phyloP scores from a whole-genome alignment of 192 early-diverging fungal species.

The Mycoemilia scoparia region DNA sequence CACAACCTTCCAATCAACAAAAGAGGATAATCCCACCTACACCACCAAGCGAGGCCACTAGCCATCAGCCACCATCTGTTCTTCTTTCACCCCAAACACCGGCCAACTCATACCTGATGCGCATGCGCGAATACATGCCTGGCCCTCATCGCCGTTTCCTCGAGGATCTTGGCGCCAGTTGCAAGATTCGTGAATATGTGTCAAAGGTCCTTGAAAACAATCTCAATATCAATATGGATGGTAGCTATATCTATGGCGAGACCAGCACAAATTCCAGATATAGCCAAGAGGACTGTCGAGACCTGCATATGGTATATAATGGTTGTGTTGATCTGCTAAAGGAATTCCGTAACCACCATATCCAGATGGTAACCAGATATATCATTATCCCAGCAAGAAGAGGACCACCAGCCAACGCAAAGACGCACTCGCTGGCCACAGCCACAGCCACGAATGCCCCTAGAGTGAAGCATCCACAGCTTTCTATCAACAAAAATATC shows the following conservation, averaged over 20 bases:
- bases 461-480: too few species aligned
- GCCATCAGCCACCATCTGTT: conserved; percentile 8
- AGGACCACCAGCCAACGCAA: conserved; percentile 46
- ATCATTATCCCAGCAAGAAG: conserved; percentile 70
- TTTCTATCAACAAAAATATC: too few species aligned
- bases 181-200: conserved; percentile 52
- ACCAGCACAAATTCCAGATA: conserved; percentile 3
- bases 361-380: conserved; percentile 81
- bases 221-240: conserved; percentile 1
- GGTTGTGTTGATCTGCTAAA: conserved; percentile 63
- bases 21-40: too few species aligned
- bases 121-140: conserved; percentile 90
- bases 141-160: conserved; percentile 73
- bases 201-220: conserved; percentile 14
- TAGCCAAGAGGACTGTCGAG: too few species aligned
- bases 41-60: conserved; percentile 12
- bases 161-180: conserved; percentile 43
- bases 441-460: too few species aligned
- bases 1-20: background rate
- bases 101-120: conserved; percentile 56
- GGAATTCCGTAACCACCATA: conserved; percentile 74
- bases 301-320: conserved; percentile 48
- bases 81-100: conserved; percentile 17
- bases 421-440: too few species aligned
- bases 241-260: conserved; percentile 4